Evolutionary conservation across 768 basidiomycete species (phyloP), one percentile per base, ranked within the genome.

Genomic region (Boletus fagicola): DNA sequence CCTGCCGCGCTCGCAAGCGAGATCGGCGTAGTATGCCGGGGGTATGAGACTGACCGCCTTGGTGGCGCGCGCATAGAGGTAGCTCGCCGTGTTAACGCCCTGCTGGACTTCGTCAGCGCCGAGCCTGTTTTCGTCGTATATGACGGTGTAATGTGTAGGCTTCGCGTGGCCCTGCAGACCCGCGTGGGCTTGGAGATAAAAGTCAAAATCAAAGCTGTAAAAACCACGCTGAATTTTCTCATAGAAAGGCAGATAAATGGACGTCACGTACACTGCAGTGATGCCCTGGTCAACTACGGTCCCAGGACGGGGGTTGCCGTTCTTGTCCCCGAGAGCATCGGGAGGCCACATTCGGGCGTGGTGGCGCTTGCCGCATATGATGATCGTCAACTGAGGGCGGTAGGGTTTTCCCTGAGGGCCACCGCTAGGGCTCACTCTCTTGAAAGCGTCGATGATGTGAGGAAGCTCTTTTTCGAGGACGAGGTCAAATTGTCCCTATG

Each of bases 11-110:
- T 93, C 90, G 68, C 90, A 92, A 1, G 89, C 91, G 50, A 92
- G 72, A 71, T 92, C 90, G 8, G 89, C 87, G 62, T 90, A 91
- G 66, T 90, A 90, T 0, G 90, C 90, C 0, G 90, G 80, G 0
- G 91, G 90, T 12, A 92, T 78, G 24, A 93, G 75, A 66, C 88
- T 90, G 31, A 94, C 92, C 0, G 90, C 87, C 63, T 89, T 87
- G 4, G 90, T 94, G 0, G 91, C 90, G 5, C 92, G 82, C 0
- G 87, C 90, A 62, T 90, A 94, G 15, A 90, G 75, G 65, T 92
- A 92, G 62, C 84, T 84, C 15, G 78, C 72, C 53, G 83, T 76
- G 65, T 92, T 81, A 0, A 88, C 84, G 2, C 90, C 86, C 57
- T 84, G 77, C 66, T 94, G 92, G 12, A 92, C 74, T 16, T 83